These are phyloP conservation scores for Ceratocystis harringtonii DNA, from an alignment of 2,329 filamentous ascomycete genomes.

Conservation along the genomic window DNA sequence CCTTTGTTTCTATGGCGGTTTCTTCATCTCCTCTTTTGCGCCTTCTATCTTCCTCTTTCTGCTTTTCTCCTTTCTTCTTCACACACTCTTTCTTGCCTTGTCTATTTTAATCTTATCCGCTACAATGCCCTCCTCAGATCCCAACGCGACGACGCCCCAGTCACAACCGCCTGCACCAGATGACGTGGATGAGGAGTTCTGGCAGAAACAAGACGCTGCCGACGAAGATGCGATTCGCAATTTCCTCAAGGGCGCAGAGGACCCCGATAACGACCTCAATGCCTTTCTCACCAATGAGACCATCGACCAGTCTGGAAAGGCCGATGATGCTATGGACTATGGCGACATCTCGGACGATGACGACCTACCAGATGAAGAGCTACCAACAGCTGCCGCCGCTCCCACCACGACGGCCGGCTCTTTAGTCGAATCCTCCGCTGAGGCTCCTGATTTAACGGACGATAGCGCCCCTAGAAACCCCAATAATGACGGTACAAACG, in stretches of 20 bases:
- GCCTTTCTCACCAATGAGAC: conserved; percentile 27
- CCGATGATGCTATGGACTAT: conserved; percentile 80
- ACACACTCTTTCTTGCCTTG: too few species aligned
- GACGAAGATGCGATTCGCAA: conserved; percentile 35
- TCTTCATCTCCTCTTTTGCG: not conserved
- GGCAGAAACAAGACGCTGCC: conserved; percentile 31
- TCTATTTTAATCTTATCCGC: not conserved
- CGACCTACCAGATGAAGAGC: conserved; percentile 59
- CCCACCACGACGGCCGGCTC: not conserved
- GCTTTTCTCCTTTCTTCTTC: not conserved
- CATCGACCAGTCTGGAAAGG: conserved; percentile 60
- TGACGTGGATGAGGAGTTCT: conserved; percentile 27
- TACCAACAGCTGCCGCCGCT: conserved; percentile 26
- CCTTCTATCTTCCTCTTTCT: not conserved
- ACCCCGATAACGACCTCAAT: conserved; percentile 27
- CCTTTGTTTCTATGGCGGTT: not conserved
- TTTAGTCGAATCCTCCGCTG: not conserved
- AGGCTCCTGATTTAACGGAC: conserved; percentile 30
- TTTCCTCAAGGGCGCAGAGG: conserved; percentile 30
- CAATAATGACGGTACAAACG: conserved; percentile 19
- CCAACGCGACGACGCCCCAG: conserved; percentile 18
- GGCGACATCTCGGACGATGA: conserved; percentile 89
- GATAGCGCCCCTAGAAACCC: conserved; percentile 42
- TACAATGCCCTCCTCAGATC: not conserved
- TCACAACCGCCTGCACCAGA: conserved; percentile 17